Conservation (phyloP, 2,329 filamentous ascomycete species). For the Aspergillus piperis region DNA sequence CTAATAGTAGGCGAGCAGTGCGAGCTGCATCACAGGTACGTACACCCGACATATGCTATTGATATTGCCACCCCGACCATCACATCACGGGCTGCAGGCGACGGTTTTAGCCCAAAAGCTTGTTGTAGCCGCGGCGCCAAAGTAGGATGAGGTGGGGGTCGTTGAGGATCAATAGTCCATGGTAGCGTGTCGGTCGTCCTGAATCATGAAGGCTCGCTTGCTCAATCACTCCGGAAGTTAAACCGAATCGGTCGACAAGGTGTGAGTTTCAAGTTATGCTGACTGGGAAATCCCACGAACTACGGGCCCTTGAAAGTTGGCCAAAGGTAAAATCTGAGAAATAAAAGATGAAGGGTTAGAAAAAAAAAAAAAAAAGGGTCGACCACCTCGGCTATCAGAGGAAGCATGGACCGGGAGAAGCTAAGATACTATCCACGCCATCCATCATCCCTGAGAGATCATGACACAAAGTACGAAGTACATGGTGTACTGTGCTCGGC, state of each 20-base stretch:
- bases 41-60: background rate
- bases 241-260: conserved; percentile 2
- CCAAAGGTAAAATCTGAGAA: background rate
- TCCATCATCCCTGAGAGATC: too few species aligned
- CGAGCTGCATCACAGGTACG: background rate
- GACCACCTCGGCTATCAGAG: conserved; percentile 10
- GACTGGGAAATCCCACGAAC: background rate
- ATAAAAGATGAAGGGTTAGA: too few species aligned
- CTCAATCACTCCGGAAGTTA: background rate
- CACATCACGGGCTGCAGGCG: background rate
- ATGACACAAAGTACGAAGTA: too few species aligned
- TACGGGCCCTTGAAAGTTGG: background rate
- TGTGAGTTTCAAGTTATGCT: background rate
- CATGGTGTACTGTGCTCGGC: background rate
- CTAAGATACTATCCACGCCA: too few species aligned
- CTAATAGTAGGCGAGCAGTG: too few species aligned
- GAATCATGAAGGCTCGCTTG: background rate
- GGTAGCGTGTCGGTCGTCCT: background rate
- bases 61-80: background rate
- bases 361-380: background rate
- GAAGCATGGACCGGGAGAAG: background rate
- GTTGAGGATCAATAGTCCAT: background rate
- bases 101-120: background rate
- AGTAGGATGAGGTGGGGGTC: conserved; percentile 1
- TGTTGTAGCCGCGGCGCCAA: conserved; percentile 2